phyloP scores from a whole-genome alignment of 208 protist genomes.

The Strigomonas galati region DNA sequence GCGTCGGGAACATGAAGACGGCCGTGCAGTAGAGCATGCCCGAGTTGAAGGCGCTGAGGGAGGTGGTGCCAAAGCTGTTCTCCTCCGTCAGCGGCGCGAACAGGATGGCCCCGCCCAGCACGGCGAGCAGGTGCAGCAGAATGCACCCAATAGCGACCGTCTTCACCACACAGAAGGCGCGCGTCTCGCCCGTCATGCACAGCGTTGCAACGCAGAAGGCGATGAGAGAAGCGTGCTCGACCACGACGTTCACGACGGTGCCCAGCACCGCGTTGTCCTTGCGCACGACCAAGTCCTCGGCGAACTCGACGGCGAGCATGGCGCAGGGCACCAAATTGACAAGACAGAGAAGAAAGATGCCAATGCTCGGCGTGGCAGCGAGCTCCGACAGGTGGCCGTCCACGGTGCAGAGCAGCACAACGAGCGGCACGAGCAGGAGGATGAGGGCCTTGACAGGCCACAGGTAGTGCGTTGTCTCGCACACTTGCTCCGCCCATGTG shows the following conservation, averaged over 20 bases:
- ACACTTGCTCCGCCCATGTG: conserved; percentile 17
- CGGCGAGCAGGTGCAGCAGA: conserved; percentile 59
- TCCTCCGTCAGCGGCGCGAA: conserved; percentile 22
- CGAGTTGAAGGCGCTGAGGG: conserved; percentile 19
- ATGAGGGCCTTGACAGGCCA: conserved; percentile 26
- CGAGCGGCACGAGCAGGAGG: conserved; percentile 18
- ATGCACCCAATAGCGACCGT: conserved; percentile 56
- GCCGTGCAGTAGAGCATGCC: conserved; percentile 33
- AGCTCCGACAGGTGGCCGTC: background rate
- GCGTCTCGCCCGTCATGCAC: conserved; percentile 3
- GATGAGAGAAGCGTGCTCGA: conserved; percentile 59
- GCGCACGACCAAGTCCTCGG: conserved; percentile 64
- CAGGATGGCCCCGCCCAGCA: conserved; percentile 50
- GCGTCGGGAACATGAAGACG: conserved; percentile 50
- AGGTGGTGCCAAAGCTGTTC: background rate
- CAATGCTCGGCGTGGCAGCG: background rate
- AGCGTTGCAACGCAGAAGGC: conserved; percentile 51
- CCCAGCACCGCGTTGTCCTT: conserved; percentile 31
- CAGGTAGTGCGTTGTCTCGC: conserved; percentile 21
- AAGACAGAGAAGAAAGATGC: conserved; percentile 15
- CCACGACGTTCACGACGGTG: conserved; percentile 49
- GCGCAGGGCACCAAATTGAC: conserved; percentile 27
- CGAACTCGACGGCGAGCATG: conserved; percentile 32
- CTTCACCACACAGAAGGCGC: conserved; percentile 53
- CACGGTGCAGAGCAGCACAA: conserved; percentile 12